Evolutionary conservation across 1,284 basidiomycete genomes (phyloP).

Genomic region (Vanrija sp.): DNA sequence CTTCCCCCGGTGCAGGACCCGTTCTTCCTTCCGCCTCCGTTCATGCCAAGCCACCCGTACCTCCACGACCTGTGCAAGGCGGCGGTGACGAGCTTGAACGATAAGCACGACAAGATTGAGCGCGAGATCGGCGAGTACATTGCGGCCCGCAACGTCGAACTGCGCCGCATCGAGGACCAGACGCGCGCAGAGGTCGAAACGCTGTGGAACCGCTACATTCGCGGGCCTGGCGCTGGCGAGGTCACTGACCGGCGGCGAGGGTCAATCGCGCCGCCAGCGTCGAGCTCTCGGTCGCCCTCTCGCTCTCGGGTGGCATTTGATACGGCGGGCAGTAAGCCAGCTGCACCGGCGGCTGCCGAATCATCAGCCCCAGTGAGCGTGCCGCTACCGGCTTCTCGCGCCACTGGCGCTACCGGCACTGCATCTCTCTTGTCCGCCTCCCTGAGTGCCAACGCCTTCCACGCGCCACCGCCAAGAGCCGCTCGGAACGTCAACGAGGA

Average conservation of each 20-base stretch:
- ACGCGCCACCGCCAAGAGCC: slow-evolving; percentile 23
- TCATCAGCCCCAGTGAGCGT: too few relatives aligned
- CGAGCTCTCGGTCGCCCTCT: too few relatives aligned
- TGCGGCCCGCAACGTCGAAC: slow-evolving; percentile 27
- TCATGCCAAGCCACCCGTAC: slow-evolving; percentile 50
- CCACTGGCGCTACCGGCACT: not conserved
- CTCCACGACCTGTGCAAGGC: slow-evolving; percentile 40
- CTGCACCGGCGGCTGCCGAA: too few relatives aligned
- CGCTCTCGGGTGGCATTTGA: too few relatives aligned
- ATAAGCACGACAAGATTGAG: slow-evolving; percentile 30
- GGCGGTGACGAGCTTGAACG: slow-evolving; percentile 32
- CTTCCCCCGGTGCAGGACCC: slow-evolving; percentile 42
- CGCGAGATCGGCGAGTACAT: slow-evolving; percentile 39
- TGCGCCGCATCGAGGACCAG: slow-evolving; percentile 36
- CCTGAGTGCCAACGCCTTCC: slow-evolving; percentile 33
- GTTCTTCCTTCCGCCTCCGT: slow-evolving; percentile 49
- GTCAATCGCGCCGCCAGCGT: too few relatives aligned
- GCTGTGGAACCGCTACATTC: slow-evolving; percentile 39
- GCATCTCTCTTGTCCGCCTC: slow-evolving; percentile 36
- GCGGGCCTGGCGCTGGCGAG: slow-evolving; percentile 28
- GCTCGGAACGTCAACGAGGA: slow-evolving; percentile 20
- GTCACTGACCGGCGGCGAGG: slow-evolving; percentile 2
- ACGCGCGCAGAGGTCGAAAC: slow-evolving; percentile 43
- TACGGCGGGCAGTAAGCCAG: too few relatives aligned
- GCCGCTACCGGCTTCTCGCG: too few relatives aligned